A percentile compares a stretch with the other conserved stretches of the same genome.
Evolutionary conservation across 805 yeast species (phyloP).

Genomic region (Candida montana): DNA sequence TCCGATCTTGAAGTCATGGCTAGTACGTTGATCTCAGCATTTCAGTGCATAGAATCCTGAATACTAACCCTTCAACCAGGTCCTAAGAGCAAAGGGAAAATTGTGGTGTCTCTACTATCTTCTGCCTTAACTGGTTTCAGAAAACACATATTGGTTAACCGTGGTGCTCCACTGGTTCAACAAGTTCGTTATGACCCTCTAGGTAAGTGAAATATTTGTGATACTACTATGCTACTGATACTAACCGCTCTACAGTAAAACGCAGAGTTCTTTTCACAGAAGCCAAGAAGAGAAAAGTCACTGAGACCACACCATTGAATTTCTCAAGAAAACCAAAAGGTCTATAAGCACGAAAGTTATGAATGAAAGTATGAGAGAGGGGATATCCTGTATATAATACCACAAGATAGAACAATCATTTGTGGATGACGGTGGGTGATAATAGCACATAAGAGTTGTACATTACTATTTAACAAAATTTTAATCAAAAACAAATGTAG

Average conservation of each 20-base stretch:
- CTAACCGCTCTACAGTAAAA: conserved; percentile 40
- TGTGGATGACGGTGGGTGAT: too few relatives aligned
- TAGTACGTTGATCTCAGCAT: conserved; percentile 8
- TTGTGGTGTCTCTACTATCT: conserved; percentile 81
- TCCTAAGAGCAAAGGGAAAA: conserved; percentile 63
- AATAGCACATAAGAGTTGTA: too few relatives aligned
- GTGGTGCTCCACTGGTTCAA: conserved; percentile 72
- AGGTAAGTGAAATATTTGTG: conserved; percentile 26
- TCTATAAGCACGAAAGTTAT: conserved; percentile 4
- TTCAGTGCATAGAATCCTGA: too few relatives aligned
- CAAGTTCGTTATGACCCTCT: conserved; percentile 85
- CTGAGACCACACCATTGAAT: conserved; percentile 38
- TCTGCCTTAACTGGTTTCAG: conserved; percentile 87
- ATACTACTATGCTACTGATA: too few relatives aligned
- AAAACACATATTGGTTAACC: conserved; percentile 74
- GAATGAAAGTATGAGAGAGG: too few relatives aligned
- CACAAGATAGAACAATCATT: not conserved
- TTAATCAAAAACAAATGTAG: not conserved
- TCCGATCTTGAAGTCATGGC: conserved; percentile 5
- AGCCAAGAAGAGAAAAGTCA: conserved; percentile 75
- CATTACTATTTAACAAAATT: not conserved
- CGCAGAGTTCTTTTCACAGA: conserved; percentile 91
- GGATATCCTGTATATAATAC: conserved; percentile 7
- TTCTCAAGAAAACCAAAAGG: conserved; percentile 37
- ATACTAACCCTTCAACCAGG: not conserved